Base-by-base conservation (phyloP, 805 yeast genomes). In the Grigorovia humatica region DNA sequence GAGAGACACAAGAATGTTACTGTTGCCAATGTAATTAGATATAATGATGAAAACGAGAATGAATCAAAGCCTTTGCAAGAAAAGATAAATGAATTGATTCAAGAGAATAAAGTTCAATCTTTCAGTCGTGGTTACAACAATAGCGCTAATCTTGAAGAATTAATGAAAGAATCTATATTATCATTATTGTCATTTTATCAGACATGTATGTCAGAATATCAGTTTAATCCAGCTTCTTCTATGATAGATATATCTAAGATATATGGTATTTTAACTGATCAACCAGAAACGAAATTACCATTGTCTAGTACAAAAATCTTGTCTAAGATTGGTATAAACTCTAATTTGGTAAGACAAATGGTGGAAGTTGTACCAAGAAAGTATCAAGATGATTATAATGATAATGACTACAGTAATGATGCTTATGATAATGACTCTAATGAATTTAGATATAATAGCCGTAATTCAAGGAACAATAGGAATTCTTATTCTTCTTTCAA, bases 1-100 rank as follows among this genome's bases (percentile, higher is more conserved):
- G 66, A 69, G 47, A 44, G 54, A n/a, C 65, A 74, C 52, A 79
- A 77, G 62, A 81, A 80, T 46, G 79, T 88, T 60, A 67, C 63
- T 32, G 82, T 87, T 54, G 60, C 71, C 13, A 74, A 76, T 46
- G 71, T 66, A 51, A 62, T 60, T 35, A 66, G 70, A 9, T 78
- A 74, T 56, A 70, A 69, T 73, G 70, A 54, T 64, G 59, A 7
- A 60, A 61, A 9, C 52, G 60, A 20, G 59, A 64, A 12, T 65
- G 62, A 44, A 55, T 71, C 11, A 57, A 65, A 38, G 8, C 2
- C 42, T 2, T 44, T 44, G 15, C 47, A 44, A 27, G 32, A 27
- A 12, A 35, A 44, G 13, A n/a, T 38, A 7, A 38, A 17, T 38
- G 17, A 8, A 13, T 7, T 38, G 9, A 7, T 6, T 29, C 43